Conservation (phyloP, 306 rosid species). For the Malus domestica region ASM211411v1 NC_041805.1:32397001-32397500, state of each 20-base stretch:
- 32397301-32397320: background rate
- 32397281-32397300: background rate
- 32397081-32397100: too few species aligned
- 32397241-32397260: background rate
- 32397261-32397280: too few species aligned
- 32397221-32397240: background rate
- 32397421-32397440: background rate
- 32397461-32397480: background rate
- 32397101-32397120: too few species aligned
- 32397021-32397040: background rate
- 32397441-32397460: background rate
- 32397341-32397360: background rate
- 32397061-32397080: too few species aligned
- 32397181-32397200: too few species aligned
- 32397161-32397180: too few species aligned
- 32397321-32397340: background rate
- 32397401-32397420: background rate
- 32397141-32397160: too few species aligned
- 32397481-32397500: slow-evolving; percentile 25
- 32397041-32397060: background rate
- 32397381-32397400: background rate
- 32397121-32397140: too few species aligned
- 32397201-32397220: too few species aligned
- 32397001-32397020: background rate
- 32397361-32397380: background rate